Base-by-base conservation (phyloP, 1,284 basidiomycete species). In the Ustilago trichophora region DNA sequence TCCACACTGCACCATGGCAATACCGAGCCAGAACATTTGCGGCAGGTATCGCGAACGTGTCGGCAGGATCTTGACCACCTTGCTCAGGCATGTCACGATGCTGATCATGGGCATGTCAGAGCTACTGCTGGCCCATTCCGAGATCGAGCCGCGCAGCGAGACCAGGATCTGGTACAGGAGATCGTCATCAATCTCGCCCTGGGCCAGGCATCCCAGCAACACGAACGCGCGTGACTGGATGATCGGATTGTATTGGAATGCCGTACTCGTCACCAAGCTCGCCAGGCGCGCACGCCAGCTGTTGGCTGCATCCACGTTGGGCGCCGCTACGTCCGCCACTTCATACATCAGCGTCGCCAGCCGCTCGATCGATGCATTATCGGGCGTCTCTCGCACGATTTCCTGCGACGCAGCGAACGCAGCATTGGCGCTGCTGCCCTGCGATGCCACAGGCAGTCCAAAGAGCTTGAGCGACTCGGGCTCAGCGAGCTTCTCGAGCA, bases 271-370 rank as follows among this genome's bases (percentile, higher is more conserved):
- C n/a, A 93, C 88, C 49, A 97, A 83, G 50, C 92, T 89, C 88
- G 93, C 92, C 91, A 93, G 93, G 33, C 93, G 86, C 22, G 93
- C 91, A 55, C 91, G 87, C 93, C 94, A 97, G 13, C 91, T 88
- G 77, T 97, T 97, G 34, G 91, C 84, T 10, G 93, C 84, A 47
- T 92, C 93, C 4, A 53, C 53, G 40, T 54, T 70, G 5, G 76
- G 76, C 6, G 76, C 73, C 2, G 76, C 75, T 6, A 74, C 55
- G 22, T 78, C 75, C 3, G 70, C 62, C 15, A 78, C 52, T 37
- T 68, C 66, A 50, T 77, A 78, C 65, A 78, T 64, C 13, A 75
- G 40, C 44, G 32, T 47, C 7, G 76, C 75, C 6, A 78, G 63
- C 16, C 57, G 57, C 38, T 72, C 76, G 41, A 78, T 78, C n/a